phyloP scores from a whole-genome alignment of 371 early-diverging fungal species.

The Mucor lusitanicus region DNA sequence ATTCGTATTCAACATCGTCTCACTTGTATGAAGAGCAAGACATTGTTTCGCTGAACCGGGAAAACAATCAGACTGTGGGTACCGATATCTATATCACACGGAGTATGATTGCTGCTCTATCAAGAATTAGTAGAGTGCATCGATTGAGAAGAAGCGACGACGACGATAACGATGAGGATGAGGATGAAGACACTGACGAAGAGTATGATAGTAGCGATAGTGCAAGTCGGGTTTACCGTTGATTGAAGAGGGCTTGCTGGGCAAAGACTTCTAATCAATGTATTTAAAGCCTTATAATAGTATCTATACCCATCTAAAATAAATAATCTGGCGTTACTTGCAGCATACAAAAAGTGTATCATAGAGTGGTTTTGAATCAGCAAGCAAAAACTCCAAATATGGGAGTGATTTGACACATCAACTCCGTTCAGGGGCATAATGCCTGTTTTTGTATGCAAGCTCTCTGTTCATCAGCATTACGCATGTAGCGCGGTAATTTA shows the following conservation, averaged over 20 bases:
- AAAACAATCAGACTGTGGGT: conserved; percentile 13
- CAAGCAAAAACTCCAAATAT: background rate
- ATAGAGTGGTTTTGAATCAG: too few species aligned
- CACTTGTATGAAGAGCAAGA: conserved; percentile 33
- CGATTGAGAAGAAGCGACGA: background rate
- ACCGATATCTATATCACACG: conserved; percentile 24
- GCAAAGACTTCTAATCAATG: background rate
- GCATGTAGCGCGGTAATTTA: too few species aligned
- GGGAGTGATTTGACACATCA: background rate
- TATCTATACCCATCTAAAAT: too few species aligned
- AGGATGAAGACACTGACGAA: background rate
- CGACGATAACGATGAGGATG: background rate
- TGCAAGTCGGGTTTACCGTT: background rate
- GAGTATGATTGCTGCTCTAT: conserved; percentile 28
- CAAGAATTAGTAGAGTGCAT: conserved; percentile 6
- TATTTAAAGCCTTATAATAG: too few species aligned
- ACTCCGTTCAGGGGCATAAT: background rate
- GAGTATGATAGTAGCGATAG: background rate
- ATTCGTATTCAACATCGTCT: conserved; percentile 38
- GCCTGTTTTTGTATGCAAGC: too few species aligned
- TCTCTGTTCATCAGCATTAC: too few species aligned
- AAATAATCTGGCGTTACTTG: too few species aligned
- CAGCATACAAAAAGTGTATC: too few species aligned
- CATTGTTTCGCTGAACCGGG: conserved; percentile 29
- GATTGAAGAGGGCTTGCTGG: background rate